Evolutionary conservation across 192 early-diverging fungal genomes (phyloP).

Genomic region (Phlyctochytrium arcticum): DNA sequence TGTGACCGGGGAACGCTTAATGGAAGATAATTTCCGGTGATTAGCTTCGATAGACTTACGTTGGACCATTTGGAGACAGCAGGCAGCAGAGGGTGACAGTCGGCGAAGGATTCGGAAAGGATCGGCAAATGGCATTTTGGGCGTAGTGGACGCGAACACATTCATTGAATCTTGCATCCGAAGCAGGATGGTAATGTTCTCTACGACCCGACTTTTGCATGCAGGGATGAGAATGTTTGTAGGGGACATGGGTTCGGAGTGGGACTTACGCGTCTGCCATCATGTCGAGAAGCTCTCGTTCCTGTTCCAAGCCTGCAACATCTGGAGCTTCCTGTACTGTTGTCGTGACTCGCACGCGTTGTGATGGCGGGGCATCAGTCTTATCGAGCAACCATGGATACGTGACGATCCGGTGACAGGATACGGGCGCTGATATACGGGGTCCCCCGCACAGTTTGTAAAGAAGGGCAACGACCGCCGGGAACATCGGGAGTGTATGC

Average conservation of each 20-base stretch:
- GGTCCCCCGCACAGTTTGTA: slow-evolving; percentile 15
- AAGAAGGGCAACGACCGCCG: neutral
- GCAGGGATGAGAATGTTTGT: neutral
- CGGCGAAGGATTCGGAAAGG: slow-evolving; percentile 8
- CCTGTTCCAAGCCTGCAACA: neutral
- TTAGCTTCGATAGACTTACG: neutral
- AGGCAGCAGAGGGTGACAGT: neutral
- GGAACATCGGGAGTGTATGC: too few relatives aligned
- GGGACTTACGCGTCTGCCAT: slow-evolving; percentile 5
- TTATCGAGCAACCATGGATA: slow-evolving; percentile 11
- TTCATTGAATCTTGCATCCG: neutral
- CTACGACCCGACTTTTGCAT: neutral
- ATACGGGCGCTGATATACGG: slow-evolving; percentile 1
- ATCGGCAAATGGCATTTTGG: neutral
- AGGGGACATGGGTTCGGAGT: neutral
- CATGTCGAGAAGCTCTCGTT: slow-evolving; percentile 7
- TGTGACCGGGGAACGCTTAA: too few relatives aligned
- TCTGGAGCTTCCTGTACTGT: neutral
- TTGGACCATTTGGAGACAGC: slow-evolving; percentile 10
- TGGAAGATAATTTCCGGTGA: neutral
- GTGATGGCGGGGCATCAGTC: neutral
- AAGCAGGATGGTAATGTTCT: neutral
- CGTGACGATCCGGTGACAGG: slow-evolving; percentile 7
- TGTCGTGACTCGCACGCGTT: neutral
- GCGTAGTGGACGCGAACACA: too few relatives aligned